Evolutionary conservation across 2,329 filamentous ascomycete species (phyloP).

Genomic region (Venturia oleaginea): DNA sequence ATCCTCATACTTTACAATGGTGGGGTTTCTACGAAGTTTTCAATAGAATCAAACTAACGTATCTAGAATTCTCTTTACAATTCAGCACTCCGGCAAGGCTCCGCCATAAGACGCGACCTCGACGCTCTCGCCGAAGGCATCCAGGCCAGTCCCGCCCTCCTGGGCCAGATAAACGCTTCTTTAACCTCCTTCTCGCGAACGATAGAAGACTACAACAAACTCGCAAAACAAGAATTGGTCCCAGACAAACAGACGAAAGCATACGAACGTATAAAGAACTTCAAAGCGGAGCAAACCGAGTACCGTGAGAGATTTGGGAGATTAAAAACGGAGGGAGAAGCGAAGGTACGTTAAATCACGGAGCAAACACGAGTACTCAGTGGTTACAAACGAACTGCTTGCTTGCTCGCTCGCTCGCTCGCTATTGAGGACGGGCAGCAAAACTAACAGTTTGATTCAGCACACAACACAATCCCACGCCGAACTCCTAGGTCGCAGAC

Average conservation of each 20-base stretch:
- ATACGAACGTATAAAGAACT: slow-evolving; percentile 72
- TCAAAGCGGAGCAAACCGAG: slow-evolving; percentile 71
- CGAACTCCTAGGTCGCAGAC: slow-evolving; percentile 77
- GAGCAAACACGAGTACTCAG: neutral
- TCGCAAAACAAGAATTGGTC: slow-evolving; percentile 82
- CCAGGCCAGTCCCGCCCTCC: slow-evolving; percentile 52
- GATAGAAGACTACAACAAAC: slow-evolving; percentile 80
- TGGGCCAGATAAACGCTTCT: slow-evolving; percentile 69
- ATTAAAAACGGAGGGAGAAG: slow-evolving; percentile 69
- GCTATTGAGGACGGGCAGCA: neutral
- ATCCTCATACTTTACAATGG: neutral
- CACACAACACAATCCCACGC: slow-evolving; percentile 59
- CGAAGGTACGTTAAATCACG: slow-evolving; percentile 44
- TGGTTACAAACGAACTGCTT: neutral
- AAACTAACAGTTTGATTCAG: slow-evolving; percentile 22
- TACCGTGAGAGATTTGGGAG: slow-evolving; percentile 70
- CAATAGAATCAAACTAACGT: neutral
- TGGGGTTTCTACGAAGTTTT: neutral
- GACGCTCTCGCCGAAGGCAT: slow-evolving; percentile 55
- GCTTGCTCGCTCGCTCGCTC: neutral
- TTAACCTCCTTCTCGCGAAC: slow-evolving; percentile 78
- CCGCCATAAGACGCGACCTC: slow-evolving; percentile 67
- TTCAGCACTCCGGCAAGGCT: slow-evolving; percentile 74
- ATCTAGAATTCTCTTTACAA: slow-evolving; percentile 74
- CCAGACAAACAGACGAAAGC: slow-evolving; percentile 89